Percentiles rank a stretch among this genome's conserved stretches.
Conservation (phyloP, 257 asterid species). For the Salvia hispanica region DNA sequence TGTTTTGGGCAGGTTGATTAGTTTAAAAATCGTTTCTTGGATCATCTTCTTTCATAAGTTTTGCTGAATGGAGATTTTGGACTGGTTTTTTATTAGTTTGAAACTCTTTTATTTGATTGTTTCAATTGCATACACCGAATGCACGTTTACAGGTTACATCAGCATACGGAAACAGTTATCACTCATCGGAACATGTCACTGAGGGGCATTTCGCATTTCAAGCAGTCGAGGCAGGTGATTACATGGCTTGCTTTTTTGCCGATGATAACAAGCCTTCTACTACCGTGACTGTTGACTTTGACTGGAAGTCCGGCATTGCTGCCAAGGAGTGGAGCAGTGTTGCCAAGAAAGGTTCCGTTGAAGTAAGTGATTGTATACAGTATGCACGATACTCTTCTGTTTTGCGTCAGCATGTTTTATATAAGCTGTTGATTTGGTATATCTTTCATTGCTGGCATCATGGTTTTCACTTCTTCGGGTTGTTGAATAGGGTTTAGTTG, state of each 20-base stretch:
- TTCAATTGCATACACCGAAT: too few relatives aligned
- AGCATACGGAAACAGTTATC: conserved; percentile 64
- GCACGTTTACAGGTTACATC: conserved; percentile 62
- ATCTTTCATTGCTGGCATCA: neutral
- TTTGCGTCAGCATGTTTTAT: neutral
- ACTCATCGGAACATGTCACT: conserved; percentile 59
- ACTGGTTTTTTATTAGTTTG: neutral
- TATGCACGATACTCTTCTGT: neutral
- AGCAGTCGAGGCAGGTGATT: conserved; percentile 73
- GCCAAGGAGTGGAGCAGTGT: conserved; percentile 82
- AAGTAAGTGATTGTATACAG: conserved; percentile 40
- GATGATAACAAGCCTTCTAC: conserved; percentile 58
- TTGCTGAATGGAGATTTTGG: neutral
- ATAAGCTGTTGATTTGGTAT: too few relatives aligned
- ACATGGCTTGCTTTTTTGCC: conserved; percentile 83
- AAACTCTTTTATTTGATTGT: too few relatives aligned
- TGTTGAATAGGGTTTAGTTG: conserved; percentile 5
- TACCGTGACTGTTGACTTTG: conserved; percentile 66
- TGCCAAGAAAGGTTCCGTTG: conserved; percentile 86
- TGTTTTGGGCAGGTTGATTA: conserved; percentile 7
- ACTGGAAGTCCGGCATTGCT: conserved; percentile 87
- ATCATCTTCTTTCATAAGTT: too few relatives aligned
- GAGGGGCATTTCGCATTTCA: conserved; percentile 79
- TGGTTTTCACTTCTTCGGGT: conserved; percentile 13
- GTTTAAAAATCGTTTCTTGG: neutral